Percentiles rank a stretch among this genome's conserved stretches.
Conservation (phyloP, 2,329 filamentous ascomycete genomes). For the Fusarium sp. region DNA sequence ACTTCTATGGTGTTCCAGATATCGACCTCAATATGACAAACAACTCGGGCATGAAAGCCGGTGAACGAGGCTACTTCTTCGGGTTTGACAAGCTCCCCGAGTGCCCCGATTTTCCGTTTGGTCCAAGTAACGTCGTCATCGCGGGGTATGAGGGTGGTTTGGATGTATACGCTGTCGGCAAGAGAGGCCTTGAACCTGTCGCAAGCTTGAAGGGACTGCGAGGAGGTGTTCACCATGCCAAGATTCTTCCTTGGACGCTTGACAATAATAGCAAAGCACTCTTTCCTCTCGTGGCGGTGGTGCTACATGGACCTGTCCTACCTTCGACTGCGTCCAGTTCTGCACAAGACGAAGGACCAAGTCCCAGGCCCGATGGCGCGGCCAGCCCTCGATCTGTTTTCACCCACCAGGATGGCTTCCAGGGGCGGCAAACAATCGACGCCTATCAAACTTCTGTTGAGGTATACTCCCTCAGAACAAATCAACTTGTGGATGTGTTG, state of each 20-base stretch:
- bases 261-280: conserved; percentile 66
- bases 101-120: conserved; percentile 54
- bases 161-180: conserved; percentile 80
- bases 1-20: conserved; percentile 82
- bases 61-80: conserved; percentile 81
- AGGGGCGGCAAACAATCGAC: conserved; percentile 61
- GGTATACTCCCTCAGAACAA: conserved; percentile 86
- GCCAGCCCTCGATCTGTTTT: conserved; percentile 58
- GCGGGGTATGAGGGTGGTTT: conserved; percentile 85
- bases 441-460: conserved; percentile 90
- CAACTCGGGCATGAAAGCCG: conserved; percentile 69
- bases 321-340: conserved; percentile 57
- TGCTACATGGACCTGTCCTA: conserved; percentile 81
- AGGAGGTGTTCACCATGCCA: conserved; percentile 84
- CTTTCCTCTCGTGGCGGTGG: conserved; percentile 82
- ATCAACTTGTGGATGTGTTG: conserved; percentile 77
- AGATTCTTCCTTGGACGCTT: conserved; percentile 79
- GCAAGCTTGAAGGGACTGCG: conserved; percentile 81
- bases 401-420: conserved; percentile 55
- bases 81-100: conserved; percentile 80
- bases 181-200: conserved; percentile 77
- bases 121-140: conserved; percentile 75
- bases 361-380: conserved; percentile 58
- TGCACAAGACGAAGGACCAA: conserved; percentile 56
- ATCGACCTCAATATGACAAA: conserved; percentile 76